Conservation (phyloP, 345 rosid species). For the Garcia nutans region DNA sequence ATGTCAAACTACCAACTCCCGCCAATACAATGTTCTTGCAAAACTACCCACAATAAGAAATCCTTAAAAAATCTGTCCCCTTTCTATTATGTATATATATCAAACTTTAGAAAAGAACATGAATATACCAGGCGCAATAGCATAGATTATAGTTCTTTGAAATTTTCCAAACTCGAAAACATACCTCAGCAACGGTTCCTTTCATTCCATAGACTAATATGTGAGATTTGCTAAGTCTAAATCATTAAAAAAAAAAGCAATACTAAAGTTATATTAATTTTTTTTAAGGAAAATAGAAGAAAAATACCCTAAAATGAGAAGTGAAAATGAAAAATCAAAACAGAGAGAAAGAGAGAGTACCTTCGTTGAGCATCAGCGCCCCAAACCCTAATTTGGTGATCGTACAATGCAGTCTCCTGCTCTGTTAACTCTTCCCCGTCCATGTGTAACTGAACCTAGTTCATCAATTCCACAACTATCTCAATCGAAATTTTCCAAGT, state of each 20-base stretch:
- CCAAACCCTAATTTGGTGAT: conserved; percentile 99
- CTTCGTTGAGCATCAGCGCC: conserved; percentile 96
- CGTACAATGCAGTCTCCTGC: conserved; percentile 94
- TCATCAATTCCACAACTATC: background rate
- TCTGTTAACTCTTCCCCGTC: conserved; percentile 90
- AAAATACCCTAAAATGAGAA: background rate
- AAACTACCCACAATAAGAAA: conserved; percentile 48
- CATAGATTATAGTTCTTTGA: too few species aligned
- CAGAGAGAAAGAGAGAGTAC: conserved; percentile 27
- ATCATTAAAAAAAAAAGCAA: conserved; percentile 4
- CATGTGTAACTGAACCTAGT: conserved; percentile 42
- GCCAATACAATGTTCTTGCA: conserved; percentile 96
- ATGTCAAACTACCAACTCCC: conserved; percentile 85
- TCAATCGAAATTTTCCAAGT: background rate
- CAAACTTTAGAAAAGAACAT: too few species aligned
- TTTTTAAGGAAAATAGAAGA: background rate
- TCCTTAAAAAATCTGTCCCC: background rate
- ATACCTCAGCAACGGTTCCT: conserved; percentile 87
- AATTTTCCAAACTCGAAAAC: background rate
- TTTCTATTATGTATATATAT: too few species aligned
- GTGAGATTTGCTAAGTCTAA: conserved; percentile 78
- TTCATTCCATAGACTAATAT: conserved; percentile 31
- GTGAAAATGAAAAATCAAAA: background rate
- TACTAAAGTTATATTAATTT: background rate
- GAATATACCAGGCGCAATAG: too few species aligned